phyloP scores from a whole-genome alignment of 257 asterid species.

The Fraxinus cuspidata region DNA sequence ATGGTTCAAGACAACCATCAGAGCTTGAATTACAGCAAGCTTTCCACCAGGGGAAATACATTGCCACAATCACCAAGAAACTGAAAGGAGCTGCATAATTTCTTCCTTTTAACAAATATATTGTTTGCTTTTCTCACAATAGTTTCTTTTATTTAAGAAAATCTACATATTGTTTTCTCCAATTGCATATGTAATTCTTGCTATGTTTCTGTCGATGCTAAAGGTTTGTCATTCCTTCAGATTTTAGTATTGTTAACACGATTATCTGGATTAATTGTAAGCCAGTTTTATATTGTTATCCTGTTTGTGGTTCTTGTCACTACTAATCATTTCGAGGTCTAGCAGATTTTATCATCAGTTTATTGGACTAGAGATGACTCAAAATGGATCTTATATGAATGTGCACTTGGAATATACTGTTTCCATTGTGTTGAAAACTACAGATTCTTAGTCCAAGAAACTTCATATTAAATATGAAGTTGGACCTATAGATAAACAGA shows the following conservation, averaged over 20 bases:
- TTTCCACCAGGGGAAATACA: conserved; percentile 42
- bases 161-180: background rate
- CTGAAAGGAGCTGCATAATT: conserved; percentile 36
- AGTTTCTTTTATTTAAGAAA: background rate
- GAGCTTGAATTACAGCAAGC: conserved; percentile 44
- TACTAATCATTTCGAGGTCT: background rate
- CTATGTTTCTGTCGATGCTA: background rate
- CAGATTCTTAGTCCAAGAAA: too few species aligned
- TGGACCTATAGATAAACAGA: too few species aligned
- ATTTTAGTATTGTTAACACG: background rate
- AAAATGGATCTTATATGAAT: background rate
- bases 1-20: conserved; percentile 42
- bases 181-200: background rate
- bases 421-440: background rate
- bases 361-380: background rate
- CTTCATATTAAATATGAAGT: too few species aligned
- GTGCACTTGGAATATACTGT: background rate
- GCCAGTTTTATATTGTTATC: background rate
- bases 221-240: background rate
- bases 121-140: background rate
- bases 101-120: background rate
- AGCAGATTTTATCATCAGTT: background rate
- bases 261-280: background rate
- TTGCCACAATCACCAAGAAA: conserved; percentile 40
- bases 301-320: background rate